Evolutionary conservation across 2,329 filamentous ascomycete genomes (phyloP).

Genomic region (Tolypocladium album): DNA sequence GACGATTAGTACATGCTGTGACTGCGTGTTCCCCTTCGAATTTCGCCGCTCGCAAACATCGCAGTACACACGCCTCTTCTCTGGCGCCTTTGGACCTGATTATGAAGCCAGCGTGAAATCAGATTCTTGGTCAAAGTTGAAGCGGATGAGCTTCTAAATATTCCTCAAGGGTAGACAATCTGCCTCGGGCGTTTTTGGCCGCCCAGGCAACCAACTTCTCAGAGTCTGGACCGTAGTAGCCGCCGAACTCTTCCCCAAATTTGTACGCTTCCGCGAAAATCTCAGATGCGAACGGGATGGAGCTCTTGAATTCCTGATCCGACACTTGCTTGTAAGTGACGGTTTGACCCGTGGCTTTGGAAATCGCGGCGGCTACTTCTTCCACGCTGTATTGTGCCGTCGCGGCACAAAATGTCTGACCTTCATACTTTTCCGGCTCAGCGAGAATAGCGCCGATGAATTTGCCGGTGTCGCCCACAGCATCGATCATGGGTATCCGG

Average conservation of each 20-base stretch:
- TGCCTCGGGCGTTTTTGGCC: conserved; percentile 8
- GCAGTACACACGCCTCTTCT: not conserved
- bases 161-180: conserved; percentile 10
- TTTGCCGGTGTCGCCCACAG: conserved; percentile 31
- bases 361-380: conserved; percentile 27
- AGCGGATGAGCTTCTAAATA: conserved; percentile 6
- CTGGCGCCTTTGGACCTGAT: not conserved
- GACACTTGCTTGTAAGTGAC: conserved; percentile 12
- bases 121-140: not conserved
- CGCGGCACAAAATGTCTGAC: conserved; percentile 32
- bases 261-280: conserved; percentile 4
- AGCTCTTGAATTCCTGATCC: conserved; percentile 8
- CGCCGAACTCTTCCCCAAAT: conserved; percentile 10
- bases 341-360: conserved; percentile 26
- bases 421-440: conserved; percentile 29
- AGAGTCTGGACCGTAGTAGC: conserved; percentile 10
- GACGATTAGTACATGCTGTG: too few relatives aligned
- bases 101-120: not conserved
- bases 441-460: conserved; percentile 28
- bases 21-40: too few relatives aligned
- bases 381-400: conserved; percentile 22
- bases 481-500: conserved; percentile 32
- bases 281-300: conserved; percentile 5
- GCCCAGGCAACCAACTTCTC: conserved; percentile 11
- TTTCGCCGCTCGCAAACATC: not conserved